phyloP scores from a whole-genome alignment of 2,329 filamentous ascomycete genomes.

The Alternaria consortialis region DNA sequence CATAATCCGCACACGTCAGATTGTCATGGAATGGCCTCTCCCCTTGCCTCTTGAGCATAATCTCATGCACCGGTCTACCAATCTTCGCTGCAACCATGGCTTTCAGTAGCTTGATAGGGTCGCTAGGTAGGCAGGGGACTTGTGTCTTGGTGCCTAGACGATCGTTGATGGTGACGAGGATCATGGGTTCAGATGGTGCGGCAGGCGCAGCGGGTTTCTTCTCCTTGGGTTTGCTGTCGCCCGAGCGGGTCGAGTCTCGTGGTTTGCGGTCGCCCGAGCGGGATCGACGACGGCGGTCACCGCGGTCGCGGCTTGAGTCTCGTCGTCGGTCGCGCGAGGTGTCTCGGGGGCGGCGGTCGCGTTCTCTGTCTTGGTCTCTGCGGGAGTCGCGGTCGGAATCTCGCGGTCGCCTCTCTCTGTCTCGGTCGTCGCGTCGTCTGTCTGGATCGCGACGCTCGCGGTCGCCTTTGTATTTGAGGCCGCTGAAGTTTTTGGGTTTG shows the following conservation, averaged over 20 bases:
- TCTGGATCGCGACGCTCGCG: constrained; percentile 16
- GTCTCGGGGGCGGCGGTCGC: constrained; percentile 3
- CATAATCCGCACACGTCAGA: constrained; percentile 88
- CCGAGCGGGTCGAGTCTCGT: constrained; percentile 18
- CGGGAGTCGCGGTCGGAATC: constrained; percentile 29
- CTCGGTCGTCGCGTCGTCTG: constrained; percentile 27
- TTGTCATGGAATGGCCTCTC: constrained; percentile 94
- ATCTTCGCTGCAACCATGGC: constrained; percentile 89
- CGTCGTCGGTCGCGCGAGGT: not conserved
- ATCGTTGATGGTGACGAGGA: constrained; percentile 93
- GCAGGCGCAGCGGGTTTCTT: constrained; percentile 31
- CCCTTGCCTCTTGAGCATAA: constrained; percentile 89
- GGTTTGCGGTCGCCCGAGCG: constrained; percentile 5
- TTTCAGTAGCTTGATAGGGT: constrained; percentile 87
- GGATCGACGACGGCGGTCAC: constrained; percentile 5
- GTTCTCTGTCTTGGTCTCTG: constrained; percentile 2
- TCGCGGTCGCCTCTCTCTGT: constrained; percentile 31
- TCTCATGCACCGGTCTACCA: constrained; percentile 88
- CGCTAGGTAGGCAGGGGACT: constrained; percentile 86
- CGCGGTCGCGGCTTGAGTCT: constrained; percentile 14
- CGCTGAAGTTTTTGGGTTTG: constrained; percentile 56
- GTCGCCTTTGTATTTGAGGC: constrained; percentile 66
- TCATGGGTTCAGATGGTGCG: constrained; percentile 75
- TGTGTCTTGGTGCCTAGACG: constrained; percentile 94
- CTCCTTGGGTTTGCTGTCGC: constrained; percentile 17